Evolutionary conservation across 768 basidiomycete genomes (phyloP), one percentile per base, ranked within the genome.

Genomic region (Lactifluus pinguis): DNA sequence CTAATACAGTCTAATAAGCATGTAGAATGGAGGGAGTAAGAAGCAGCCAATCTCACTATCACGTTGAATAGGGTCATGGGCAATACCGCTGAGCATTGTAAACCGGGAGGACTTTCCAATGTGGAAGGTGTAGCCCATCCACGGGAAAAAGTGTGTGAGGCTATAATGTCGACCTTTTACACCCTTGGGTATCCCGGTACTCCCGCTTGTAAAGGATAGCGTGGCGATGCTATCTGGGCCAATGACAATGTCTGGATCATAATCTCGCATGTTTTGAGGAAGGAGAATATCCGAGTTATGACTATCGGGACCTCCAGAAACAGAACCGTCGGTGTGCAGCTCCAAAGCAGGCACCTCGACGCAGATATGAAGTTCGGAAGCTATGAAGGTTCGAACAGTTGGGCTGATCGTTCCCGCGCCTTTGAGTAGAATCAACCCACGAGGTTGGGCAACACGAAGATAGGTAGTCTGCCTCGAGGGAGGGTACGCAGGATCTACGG

Each of bases 21-120:
- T 38, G 19, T n/a, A 51, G 5, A 11, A 8, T 14, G 25, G 44
- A 49, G 50, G n/a, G 9, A 2, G 4, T 9, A 34, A 49, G 38
- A 36, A 6, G 15, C n/a, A 48, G 50, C 6, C 14, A 57, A 30
- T 80, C 95, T 76, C 62, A 98, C 95, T 99, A 69, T 99, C 97
- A 66, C 97, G 84, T 71, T 99, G 97, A 66, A 99, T 97, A 10
- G 97, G 97, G 74, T 99, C 97, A 69, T 99, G 97, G 13, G 97
- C 97, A 57, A 99, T 99, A 19, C 97, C 97, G 67, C 92, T 95
- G 34, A 99, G 81, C 97, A 99, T 98, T 0, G 97, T 98, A 69
- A 97, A 99, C 72, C 84, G 91, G 63, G 89, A 92, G 34, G 78
- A 73, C 60, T 84, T 77, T 41, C 78, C 76, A 51, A 99, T 74